Evolutionary conservation across 179 eudicot genomes (phyloP).

Genomic region (Actinidia chinensis): DNA sequence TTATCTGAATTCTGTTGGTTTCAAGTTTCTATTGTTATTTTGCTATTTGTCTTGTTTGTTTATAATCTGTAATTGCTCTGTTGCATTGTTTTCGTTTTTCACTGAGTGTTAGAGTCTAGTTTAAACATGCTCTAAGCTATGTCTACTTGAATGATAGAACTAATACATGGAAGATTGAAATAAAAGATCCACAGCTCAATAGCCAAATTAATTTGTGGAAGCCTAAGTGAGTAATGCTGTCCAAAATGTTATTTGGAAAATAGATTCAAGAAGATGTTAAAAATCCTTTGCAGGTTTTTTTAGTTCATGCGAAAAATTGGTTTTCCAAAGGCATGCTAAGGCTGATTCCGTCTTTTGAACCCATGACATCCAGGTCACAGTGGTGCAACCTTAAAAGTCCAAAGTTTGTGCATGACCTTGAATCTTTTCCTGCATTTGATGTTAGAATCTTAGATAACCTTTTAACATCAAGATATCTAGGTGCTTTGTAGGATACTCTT

Average conservation of each 20-base stretch:
- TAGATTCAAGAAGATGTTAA: too few relatives aligned
- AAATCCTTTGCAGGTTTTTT: too few relatives aligned
- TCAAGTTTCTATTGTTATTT: background rate
- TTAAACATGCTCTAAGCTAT: background rate
- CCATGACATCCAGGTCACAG: too few relatives aligned
- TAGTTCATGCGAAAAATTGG: too few relatives aligned
- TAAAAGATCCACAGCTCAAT: background rate
- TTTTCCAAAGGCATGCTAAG: too few relatives aligned
- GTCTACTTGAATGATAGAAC: background rate
- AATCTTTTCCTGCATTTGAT: background rate
- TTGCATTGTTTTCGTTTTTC: background rate
- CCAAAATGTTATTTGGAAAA: too few relatives aligned
- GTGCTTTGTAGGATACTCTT: background rate
- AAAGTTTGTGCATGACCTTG: background rate
- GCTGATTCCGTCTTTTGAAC: too few relatives aligned
- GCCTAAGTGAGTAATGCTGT: background rate
- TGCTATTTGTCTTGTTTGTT: background rate
- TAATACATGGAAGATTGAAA: background rate
- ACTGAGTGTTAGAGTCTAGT: background rate
- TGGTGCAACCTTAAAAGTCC: too few relatives aligned
- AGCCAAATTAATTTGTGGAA: background rate
- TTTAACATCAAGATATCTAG: background rate
- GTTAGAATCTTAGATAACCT: background rate
- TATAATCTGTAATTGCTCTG: background rate
- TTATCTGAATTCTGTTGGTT: background rate